Conservation (phyloP, 306 rosid species). For the Herpetospermum pedunculosum region DNA sequence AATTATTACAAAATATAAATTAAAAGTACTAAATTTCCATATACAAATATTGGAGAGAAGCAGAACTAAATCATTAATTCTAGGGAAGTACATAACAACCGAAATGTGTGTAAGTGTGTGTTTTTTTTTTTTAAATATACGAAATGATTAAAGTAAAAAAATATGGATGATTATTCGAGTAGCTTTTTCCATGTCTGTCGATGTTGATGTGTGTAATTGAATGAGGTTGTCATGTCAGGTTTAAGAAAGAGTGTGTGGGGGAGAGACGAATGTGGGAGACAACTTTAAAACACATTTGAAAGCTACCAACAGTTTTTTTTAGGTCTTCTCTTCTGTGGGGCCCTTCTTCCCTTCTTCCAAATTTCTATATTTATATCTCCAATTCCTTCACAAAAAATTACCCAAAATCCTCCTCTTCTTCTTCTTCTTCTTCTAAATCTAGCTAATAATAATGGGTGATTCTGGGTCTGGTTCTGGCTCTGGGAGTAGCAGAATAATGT, state of each 20-base stretch:
- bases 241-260: not conserved
- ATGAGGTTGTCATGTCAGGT: not conserved
- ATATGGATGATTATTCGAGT: not conserved
- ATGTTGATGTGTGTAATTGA: not conserved
- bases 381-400: constrained; percentile 14
- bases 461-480: not conserved
- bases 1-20: too few relatives aligned
- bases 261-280: constrained; percentile 63
- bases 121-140: not conserved
- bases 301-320: constrained; percentile 53
- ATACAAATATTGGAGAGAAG: too few relatives aligned
- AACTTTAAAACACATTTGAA: constrained; percentile 52
- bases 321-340: constrained; percentile 25
- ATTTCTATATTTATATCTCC: constrained; percentile 7
- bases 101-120: too few relatives aligned
- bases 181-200: not conserved
- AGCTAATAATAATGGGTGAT: constrained; percentile 2
- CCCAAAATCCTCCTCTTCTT: not conserved
- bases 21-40: not conserved
- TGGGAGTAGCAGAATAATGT: constrained; percentile 34
- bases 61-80: not conserved
- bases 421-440: not conserved
- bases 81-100: not conserved
- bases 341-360: not conserved
- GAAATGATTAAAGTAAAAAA: constrained; percentile 6